Evolutionary conservation across 352 stramenopile genomes (phyloP).

Genomic region (Phytopythium boreale): DNA sequence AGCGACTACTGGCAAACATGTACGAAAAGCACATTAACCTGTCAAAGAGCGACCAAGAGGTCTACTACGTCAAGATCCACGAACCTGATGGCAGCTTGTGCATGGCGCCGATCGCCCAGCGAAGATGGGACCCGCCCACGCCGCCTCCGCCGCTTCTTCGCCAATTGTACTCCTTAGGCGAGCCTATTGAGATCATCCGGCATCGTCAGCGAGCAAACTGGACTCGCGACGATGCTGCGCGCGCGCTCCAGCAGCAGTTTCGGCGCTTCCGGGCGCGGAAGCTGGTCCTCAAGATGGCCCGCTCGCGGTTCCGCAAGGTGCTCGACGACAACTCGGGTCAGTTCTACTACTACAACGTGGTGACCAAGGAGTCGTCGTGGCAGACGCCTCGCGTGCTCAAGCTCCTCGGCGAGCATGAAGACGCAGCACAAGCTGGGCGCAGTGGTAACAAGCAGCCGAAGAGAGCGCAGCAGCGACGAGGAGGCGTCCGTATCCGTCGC

Average conservation of each 20-base stretch:
- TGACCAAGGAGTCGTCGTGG: conserved; percentile 69
- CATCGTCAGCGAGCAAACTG: conserved; percentile 44
- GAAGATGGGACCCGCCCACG: conserved; percentile 22
- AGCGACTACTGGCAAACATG: conserved; percentile 5
- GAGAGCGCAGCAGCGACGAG: conserved; percentile 7
- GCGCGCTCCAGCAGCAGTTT: conserved; percentile 51
- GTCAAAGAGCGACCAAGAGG: conserved; percentile 14
- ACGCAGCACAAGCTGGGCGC: background rate
- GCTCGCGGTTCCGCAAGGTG: conserved; percentile 54
- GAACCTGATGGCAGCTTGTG: background rate
- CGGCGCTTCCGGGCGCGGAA: conserved; percentile 37
- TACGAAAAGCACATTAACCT: conserved; percentile 77
- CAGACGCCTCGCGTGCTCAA: conserved; percentile 37
- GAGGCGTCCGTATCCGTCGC: conserved; percentile 9
- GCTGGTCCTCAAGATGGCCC: conserved; percentile 34
- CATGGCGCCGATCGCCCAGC: background rate
- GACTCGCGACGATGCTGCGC: conserved; percentile 47
- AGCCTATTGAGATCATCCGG: conserved; percentile 59
- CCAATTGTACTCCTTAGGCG: conserved; percentile 58
- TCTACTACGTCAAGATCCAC: conserved; percentile 43
- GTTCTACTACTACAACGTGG: conserved; percentile 73
- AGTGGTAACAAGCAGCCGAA: background rate
- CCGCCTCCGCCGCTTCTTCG: conserved; percentile 34
- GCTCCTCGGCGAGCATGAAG: conserved; percentile 24
- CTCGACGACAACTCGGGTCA: conserved; percentile 44